Evolutionary conservation across 495 filamentous ascomycete species (phyloP), one percentile per base, ranked within the genome.

Genomic region (Staphylotrichum longicolle): DNA sequence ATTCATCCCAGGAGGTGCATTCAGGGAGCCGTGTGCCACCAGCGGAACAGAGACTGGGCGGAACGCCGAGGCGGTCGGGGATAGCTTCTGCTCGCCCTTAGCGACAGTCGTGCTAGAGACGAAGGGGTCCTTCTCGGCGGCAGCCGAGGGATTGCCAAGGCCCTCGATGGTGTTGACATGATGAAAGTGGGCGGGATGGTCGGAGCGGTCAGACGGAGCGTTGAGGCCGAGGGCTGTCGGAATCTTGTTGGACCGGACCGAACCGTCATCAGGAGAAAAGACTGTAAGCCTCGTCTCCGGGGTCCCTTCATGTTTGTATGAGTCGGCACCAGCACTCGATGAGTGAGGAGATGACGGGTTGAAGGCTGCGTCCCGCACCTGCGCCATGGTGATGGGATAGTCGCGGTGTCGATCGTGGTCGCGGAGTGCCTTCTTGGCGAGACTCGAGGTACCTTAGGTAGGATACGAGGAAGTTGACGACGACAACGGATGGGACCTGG

Each of bases 191-290:
- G 30, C 27, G 27, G 14, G 7, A 37, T 44, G 42, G 37, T 64
- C 62, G 27, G 69, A 57, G 44, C 37, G 42, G 37, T 64, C 62
- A 32, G 69, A 57, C 32, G 63, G 20, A 14, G 56, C 55, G 32
- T 55, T 61, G 27, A 63, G 12, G 46, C 57, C 68, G 46, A 75
- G 55, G 33, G 66, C 62, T 30, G 68, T 65, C 35, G 69, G 51
- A 33, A 68, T 56, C 57, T 68, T 74, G 46, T 63, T 65, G 30
- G 75, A 72, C 57, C 69, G 66, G 44, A 70, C 65, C 27, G 76
- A 75, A 54, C 62, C 68, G 47, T 86, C 84, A 14, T 86, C 83
- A 0, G 85, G 84, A n/a, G 85, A 87, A 69, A 88, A 87, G 42
- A 78, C 72, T 11, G 85, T 87, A 35, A 86, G 61, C 51, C 80